Evolutionary conservation across 768 basidiomycete genomes (phyloP).

Genomic region (Russula sp.): DNA sequence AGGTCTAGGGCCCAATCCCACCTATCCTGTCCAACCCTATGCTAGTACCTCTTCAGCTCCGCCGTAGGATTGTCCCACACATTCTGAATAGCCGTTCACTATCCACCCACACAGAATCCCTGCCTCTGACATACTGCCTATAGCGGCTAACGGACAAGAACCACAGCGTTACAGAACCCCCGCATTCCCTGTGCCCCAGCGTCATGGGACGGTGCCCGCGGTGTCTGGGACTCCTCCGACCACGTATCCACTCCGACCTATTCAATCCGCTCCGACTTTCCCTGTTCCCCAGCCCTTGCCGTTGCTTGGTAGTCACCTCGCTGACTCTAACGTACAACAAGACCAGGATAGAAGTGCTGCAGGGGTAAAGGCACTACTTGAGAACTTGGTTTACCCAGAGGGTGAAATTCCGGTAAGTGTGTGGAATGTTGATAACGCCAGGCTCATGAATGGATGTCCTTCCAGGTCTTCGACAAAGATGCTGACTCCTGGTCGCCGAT

Average conservation of each 20-base stretch:
- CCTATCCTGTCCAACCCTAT: too few species aligned
- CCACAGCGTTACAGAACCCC: neutral
- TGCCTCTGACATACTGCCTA: neutral
- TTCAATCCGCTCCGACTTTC: neutral
- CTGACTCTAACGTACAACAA: neutral
- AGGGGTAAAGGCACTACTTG: neutral
- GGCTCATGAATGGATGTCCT: neutral
- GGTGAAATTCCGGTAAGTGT: slow-evolving; percentile 9
- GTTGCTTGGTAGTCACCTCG: neutral
- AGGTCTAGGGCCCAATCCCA: too few species aligned
- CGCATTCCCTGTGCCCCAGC: neutral
- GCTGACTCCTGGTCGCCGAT: neutral
- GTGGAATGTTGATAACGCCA: neutral
- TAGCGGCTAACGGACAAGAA: neutral
- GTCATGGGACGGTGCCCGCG: neutral
- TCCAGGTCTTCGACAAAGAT: neutral
- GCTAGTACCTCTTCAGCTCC: too few species aligned
- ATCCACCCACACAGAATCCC: neutral
- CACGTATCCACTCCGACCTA: neutral
- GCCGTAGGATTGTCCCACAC: slow-evolving; percentile 4
- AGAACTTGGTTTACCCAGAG: neutral
- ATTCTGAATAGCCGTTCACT: neutral
- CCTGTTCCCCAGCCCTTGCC: neutral
- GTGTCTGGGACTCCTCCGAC: neutral
- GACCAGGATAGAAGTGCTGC: neutral